Conservation (phyloP, 129 eudicot genomes). For the Helichrysum umbraculigerum region DNA sequence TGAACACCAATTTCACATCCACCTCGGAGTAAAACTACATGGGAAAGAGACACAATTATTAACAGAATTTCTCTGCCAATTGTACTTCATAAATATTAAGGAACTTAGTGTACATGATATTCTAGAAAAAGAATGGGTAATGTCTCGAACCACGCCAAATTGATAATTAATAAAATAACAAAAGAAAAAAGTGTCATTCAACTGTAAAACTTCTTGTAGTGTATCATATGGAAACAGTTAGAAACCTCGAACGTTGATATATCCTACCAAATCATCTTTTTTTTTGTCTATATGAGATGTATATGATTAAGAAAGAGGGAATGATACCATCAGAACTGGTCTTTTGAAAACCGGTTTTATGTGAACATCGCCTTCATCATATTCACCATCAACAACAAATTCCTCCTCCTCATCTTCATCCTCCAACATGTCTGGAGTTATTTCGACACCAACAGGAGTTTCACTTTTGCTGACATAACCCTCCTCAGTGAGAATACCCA, state of each 20-base stretch:
- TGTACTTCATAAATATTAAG: background rate
- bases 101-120: slow-evolving; percentile 10
- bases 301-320: slow-evolving; percentile 17
- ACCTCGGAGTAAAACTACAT: slow-evolving; percentile 88
- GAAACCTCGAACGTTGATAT: slow-evolving; percentile 3
- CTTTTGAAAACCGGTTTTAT: slow-evolving; percentile 75
- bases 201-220: background rate
- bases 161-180: background rate
- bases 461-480: slow-evolving; percentile 82
- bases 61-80: background rate
- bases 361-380: slow-evolving; percentile 97
- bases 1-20: slow-evolving; percentile 93
- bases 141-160: background rate
- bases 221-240: background rate
- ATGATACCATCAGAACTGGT: slow-evolving; percentile 65
- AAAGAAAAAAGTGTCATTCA: background rate
- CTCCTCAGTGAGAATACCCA: slow-evolving; percentile 78
- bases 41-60: slow-evolving; percentile 19
- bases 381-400: slow-evolving; percentile 92
- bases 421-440: slow-evolving; percentile 61
- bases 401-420: slow-evolving; percentile 98
- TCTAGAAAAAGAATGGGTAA: slow-evolving; percentile 13
- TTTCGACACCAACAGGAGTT: slow-evolving; percentile 53
- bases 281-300: background rate
- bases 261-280: background rate